These are phyloP conservation scores for Thymus mandschuricus DNA, from an alignment of 257 asterid species.

Conservation along the genomic window DNA sequence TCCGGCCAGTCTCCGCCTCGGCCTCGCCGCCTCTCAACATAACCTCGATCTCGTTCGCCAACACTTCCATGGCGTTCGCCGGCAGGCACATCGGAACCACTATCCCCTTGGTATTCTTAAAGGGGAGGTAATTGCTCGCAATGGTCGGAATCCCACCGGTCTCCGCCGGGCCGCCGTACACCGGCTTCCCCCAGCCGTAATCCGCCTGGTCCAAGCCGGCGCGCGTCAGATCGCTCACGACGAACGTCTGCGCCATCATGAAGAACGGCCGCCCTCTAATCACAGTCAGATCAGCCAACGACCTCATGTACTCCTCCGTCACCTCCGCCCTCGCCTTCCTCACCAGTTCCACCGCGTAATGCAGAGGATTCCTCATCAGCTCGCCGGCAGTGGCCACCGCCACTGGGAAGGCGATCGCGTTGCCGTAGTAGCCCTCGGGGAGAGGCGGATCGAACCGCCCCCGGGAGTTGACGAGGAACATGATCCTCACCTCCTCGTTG, in stretches of 20 bases:
- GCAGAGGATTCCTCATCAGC: constrained; percentile 32
- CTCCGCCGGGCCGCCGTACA: constrained; percentile 50
- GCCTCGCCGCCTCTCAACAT: constrained; percentile 35
- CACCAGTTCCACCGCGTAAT: background rate
- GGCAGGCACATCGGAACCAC: constrained; percentile 59
- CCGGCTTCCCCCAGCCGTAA: constrained; percentile 55
- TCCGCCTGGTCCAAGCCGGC: constrained; percentile 58
- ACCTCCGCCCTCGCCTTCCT: background rate
- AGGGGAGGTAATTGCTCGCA: constrained; percentile 54
- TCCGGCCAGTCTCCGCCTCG: background rate
- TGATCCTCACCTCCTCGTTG: constrained; percentile 44
- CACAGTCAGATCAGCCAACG: constrained; percentile 32
- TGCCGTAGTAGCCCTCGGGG: constrained; percentile 56
- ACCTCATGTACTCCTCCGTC: background rate
- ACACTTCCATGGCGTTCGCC: constrained; percentile 55
- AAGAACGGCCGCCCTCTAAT: constrained; percentile 49
- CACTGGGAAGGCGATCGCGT: constrained; percentile 42
- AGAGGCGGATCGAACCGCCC: constrained; percentile 44
- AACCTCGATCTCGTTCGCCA: constrained; percentile 42
- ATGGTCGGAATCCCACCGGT: constrained; percentile 62
- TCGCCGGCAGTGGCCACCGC: constrained; percentile 40
- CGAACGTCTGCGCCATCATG: constrained; percentile 32
- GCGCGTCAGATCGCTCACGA: constrained; percentile 54
- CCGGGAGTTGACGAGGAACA: constrained; percentile 43
- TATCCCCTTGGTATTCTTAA: constrained; percentile 43